phyloP scores from a whole-genome alignment of 441 rosid species.

The Flueggea neowawraea region DNA sequence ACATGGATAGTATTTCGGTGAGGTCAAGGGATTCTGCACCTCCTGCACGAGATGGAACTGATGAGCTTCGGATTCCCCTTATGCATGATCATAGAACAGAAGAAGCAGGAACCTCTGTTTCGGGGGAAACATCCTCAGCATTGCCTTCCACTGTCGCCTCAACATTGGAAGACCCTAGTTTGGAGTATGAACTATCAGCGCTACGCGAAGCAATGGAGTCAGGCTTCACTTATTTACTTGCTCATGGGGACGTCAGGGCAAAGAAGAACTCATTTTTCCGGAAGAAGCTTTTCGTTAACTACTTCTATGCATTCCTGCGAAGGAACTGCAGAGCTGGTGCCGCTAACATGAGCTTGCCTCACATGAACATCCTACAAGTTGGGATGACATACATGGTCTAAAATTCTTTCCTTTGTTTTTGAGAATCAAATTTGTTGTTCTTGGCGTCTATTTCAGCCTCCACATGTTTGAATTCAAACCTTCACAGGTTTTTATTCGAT shows the following conservation, averaged over 20 bases:
- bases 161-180: slow-evolving; percentile 63
- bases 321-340: slow-evolving; percentile 87
- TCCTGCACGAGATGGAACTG: slow-evolving; percentile 12
- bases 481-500: no score
- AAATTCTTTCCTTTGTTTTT: not conserved
- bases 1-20: slow-evolving; percentile 40
- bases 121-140: slow-evolving; percentile 27
- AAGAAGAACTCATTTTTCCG: slow-evolving; percentile 74
- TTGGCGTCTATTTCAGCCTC: not conserved
- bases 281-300: slow-evolving; percentile 89
- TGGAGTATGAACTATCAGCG: slow-evolving; percentile 81
- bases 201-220: slow-evolving; percentile 79
- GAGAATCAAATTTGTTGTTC: not conserved
- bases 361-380: slow-evolving; percentile 79
- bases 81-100: slow-evolving; percentile 28
- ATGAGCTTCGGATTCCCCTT: slow-evolving; percentile 61
- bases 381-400: slow-evolving; percentile 93
- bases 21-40: slow-evolving; percentile 26
- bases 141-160: slow-evolving; percentile 53
- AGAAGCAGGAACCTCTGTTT: slow-evolving; percentile 25
- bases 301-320: slow-evolving; percentile 84
- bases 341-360: slow-evolving; percentile 82
- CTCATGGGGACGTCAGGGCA: slow-evolving; percentile 79
- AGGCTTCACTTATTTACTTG: slow-evolving; percentile 79
- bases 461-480: not conserved